Base-by-base conservation (phyloP, 176 grass and related monocot species). In the Paspalum notatum region DNA sequence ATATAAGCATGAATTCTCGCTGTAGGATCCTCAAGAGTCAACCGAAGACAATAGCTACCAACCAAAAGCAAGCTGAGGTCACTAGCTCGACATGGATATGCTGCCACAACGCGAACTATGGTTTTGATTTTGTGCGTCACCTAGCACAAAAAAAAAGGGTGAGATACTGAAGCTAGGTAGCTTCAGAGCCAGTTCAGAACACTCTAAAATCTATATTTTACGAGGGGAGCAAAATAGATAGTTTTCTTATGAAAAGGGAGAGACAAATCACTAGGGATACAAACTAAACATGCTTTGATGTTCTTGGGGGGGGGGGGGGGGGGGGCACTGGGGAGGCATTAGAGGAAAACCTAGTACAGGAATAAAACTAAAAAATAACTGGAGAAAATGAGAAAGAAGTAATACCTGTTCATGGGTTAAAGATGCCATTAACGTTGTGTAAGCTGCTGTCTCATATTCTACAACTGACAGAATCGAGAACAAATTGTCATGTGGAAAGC, bases 21-120 rank as follows among this genome's bases (percentile, higher is more conserved):
- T 57, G 91, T 97, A 77, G 91, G 91, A 80, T 97, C 94, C 80
- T 97, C 94, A 44, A 97, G 68, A 63, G 83, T 94, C 68, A 94
- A 61, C 62, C 73, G 73, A 52, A 92, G 37, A 61, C 78, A 73
- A 57, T 82, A 75, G 13, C 71, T 51, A 51, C 73, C 85, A 11
- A 65, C 63, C 45, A 63, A 75, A 40, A 87, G 51, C 64, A 58
- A 94, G 74, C 44, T 8, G 58, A 91, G 81, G 27, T 85, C 78
- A n/a, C 64, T 58, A 32, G 56, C 65, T 87, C n/a, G 21, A 77
- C 50, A 85, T 40, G 91, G 95, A 84, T 81, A 84, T 57, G 86
- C 80, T 39, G 86, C 80, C 73, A 92, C 90, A 55, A 94, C 89
- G 52, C 91, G 85, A 16, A 90, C 91, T 52, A 94, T 71, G 71